phyloP scores from a whole-genome alignment of 2,329 filamentous ascomycete species.

The Pezicula radicicola region DNA sequence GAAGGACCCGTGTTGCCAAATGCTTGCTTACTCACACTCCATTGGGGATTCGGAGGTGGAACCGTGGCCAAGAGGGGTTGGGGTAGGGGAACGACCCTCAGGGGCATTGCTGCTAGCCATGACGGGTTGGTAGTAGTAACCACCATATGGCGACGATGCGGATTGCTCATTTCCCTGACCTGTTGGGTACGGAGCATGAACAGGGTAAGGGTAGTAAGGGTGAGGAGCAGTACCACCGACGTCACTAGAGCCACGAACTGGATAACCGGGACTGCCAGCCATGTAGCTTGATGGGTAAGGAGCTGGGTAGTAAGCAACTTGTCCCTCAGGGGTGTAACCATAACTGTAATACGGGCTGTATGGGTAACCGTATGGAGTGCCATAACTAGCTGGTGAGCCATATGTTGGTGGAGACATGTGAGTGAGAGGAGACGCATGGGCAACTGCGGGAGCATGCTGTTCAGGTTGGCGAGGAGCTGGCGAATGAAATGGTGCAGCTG shows the following conservation, averaged over 20 bases:
- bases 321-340: slow-evolving; percentile 4
- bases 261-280: slow-evolving; percentile 11
- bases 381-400: slow-evolving; percentile 4
- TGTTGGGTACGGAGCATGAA: slow-evolving; percentile 7
- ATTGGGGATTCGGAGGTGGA: slow-evolving; percentile 8
- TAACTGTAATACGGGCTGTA: slow-evolving; percentile 7
- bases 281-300: slow-evolving; percentile 6
- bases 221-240: slow-evolving; percentile 1
- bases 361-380: slow-evolving; percentile 6
- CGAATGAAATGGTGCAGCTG: slow-evolving; percentile 9
- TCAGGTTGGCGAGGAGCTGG: slow-evolving; percentile 11
- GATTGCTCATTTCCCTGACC: slow-evolving; percentile 10
- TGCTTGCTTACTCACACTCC: background rate
- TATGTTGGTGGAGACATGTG: slow-evolving; percentile 13
- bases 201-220: slow-evolving; percentile 13
- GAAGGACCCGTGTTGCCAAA: no score
- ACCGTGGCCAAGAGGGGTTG: slow-evolving; percentile 19
- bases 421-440: slow-evolving; percentile 8
- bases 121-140: slow-evolving; percentile 4
- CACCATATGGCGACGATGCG: slow-evolving; percentile 8
- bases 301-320: background rate
- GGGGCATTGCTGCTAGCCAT: slow-evolving; percentile 5
- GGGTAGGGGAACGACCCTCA: slow-evolving; percentile 21
- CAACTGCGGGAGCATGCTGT: background rate
- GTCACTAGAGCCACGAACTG: slow-evolving; percentile 13